Percentiles rank a stretch among this genome's conserved stretches.
phyloP scores from a whole-genome alignment of 1,284 basidiomycete species.

The Chalciporus sp. region DNA sequence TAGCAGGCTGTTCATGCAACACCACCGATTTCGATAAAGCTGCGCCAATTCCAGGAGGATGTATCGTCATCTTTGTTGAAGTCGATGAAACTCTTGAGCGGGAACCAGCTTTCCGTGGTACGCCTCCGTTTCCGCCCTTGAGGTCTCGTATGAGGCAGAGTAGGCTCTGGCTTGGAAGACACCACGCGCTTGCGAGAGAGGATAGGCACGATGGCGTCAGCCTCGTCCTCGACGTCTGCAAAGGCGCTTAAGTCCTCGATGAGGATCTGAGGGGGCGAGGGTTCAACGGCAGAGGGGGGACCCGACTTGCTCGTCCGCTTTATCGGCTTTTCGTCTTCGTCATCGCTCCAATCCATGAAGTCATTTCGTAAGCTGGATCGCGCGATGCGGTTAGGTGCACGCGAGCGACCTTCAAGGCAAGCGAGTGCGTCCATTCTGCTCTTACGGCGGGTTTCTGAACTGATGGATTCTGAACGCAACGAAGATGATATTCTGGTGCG shows the following conservation, averaged over 20 bases:
- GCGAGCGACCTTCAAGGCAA: slow-evolving; percentile 56
- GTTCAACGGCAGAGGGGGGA: not conserved
- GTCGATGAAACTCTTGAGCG: slow-evolving; percentile 65
- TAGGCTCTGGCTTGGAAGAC: not conserved
- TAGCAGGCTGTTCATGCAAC: slow-evolving; percentile 27
- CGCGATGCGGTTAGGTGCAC: slow-evolving; percentile 14
- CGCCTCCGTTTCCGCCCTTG: slow-evolving; percentile 34
- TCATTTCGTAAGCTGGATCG: slow-evolving; percentile 39
- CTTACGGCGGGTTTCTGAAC: slow-evolving; percentile 32
- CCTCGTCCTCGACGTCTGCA: slow-evolving; percentile 37
- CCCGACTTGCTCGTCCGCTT: slow-evolving; percentile 2
- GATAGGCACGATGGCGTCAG: slow-evolving; percentile 20
- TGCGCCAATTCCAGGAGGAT: slow-evolving; percentile 54
- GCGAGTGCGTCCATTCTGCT: slow-evolving; percentile 59
- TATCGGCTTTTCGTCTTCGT: slow-evolving; percentile 49
- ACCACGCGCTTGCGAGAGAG: slow-evolving; percentile 3
- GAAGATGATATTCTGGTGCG: slow-evolving; percentile 8
- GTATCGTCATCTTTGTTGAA: slow-evolving; percentile 53
- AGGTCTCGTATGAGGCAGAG: slow-evolving; percentile 5
- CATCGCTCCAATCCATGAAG: slow-evolving; percentile 69
- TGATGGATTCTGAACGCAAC: slow-evolving; percentile 37
- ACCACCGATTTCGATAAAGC: slow-evolving; percentile 60
- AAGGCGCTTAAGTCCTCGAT: slow-evolving; percentile 22
- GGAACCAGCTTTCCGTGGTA: slow-evolving; percentile 47
- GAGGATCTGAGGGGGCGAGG: not conserved